Percentiles rank a stretch among this genome's conserved stretches.
These are phyloP conservation scores for Acer yangbiense DNA, from an alignment of 345 rosid genomes.

Conservation along the genomic window DNA sequence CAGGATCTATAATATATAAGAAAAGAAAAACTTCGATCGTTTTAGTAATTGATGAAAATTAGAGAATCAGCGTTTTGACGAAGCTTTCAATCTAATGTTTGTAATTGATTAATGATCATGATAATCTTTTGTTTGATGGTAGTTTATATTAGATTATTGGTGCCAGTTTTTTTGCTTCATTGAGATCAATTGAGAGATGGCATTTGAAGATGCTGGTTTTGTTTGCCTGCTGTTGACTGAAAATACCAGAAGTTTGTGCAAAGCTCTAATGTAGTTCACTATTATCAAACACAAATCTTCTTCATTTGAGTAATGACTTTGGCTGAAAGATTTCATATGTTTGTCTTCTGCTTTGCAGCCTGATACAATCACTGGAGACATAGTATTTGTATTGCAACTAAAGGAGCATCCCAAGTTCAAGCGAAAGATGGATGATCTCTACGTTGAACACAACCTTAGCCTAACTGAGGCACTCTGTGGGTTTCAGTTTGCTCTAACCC, in stretches of 20 bases:
- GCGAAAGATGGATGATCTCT: conserved; percentile 49
- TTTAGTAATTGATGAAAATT: background rate
- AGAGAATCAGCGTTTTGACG: background rate
- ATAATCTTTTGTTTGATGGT: background rate
- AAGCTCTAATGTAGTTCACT: background rate
- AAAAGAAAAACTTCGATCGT: background rate
- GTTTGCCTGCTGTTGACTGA: background rate
- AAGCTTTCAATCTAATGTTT: background rate
- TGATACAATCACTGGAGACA: conserved; percentile 48
- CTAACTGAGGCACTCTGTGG: conserved; percentile 74
- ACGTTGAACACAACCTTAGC: conserved; percentile 42
- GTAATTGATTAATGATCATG: background rate
- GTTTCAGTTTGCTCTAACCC: conserved; percentile 59
- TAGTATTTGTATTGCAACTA: conserved; percentile 51
- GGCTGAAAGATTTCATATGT: background rate
- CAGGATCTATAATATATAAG: background rate
- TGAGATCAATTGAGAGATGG: background rate
- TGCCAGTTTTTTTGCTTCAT: background rate
- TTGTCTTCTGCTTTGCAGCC: conserved; percentile 33
- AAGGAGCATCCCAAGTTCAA: conserved; percentile 60
- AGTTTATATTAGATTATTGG: background rate
- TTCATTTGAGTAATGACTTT: background rate
- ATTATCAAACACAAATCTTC: background rate
- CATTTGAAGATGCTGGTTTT: background rate
- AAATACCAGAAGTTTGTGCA: background rate